These are phyloP conservation scores for Cladophialophora immunda DNA, from an alignment of 2,329 filamentous ascomycete genomes.

Conservation along the genomic window DNA sequence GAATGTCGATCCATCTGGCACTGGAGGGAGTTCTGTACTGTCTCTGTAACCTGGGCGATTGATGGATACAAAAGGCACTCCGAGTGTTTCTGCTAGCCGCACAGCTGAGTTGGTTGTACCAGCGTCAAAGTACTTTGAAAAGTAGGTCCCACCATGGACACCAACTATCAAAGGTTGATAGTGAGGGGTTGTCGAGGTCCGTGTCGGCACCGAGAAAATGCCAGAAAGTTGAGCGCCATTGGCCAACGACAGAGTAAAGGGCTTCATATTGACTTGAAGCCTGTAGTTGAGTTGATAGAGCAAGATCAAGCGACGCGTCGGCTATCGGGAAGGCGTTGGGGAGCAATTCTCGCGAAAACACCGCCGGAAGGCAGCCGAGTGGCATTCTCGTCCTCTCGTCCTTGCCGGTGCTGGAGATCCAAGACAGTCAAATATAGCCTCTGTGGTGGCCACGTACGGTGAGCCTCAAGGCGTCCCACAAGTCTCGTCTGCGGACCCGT, in stretches of 20 bases:
- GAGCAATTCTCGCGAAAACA: neutral
- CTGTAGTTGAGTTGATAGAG: neutral
- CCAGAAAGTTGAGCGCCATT: slow-evolving; percentile 16
- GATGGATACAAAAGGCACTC: slow-evolving; percentile 15
- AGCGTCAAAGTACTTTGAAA: slow-evolving; percentile 17
- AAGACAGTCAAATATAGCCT: neutral
- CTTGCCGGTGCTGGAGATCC: neutral
- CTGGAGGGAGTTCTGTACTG: slow-evolving; percentile 14
- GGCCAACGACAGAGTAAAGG: slow-evolving; percentile 12
- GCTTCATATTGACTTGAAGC: slow-evolving; percentile 1
- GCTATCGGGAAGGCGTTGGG: neutral
- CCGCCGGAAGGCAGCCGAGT: neutral
- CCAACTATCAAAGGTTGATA: slow-evolving; percentile 17
- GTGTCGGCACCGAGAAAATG: neutral
- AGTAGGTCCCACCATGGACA: slow-evolving; percentile 16
- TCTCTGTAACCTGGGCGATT: slow-evolving; percentile 16
- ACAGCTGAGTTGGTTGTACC: neutral
- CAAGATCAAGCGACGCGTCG: neutral
- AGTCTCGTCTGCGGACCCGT: neutral
- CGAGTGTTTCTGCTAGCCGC: slow-evolving; percentile 8
- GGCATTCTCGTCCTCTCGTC: neutral
- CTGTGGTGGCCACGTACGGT: neutral
- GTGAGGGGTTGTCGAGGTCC: neutral
- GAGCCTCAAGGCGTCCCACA: neutral
- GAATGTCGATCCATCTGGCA: slow-evolving; percentile 6